Base-by-base conservation (phyloP, 2,329 filamentous ascomycete species). In the Rachicladosporium sp. region DNA sequence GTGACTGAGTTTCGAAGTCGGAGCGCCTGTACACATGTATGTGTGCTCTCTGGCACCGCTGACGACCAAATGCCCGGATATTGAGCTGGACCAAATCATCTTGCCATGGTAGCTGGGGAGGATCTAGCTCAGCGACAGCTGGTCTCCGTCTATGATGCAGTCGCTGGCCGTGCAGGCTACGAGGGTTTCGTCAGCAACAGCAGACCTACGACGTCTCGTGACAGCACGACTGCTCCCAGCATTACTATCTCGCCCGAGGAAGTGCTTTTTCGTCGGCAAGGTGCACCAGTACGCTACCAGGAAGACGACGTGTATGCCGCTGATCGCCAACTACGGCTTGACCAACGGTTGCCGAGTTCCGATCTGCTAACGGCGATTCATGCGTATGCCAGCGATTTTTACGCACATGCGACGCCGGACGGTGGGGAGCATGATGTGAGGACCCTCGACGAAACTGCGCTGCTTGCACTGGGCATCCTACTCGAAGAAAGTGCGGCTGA, bases 361-460 rank as follows among this genome's bases (percentile, higher is more conserved):
- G 79, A 85, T 49, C 64, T 88, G 35, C 64, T 87, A 39, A 80
- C 78, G 55, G 72, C 76, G 1, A 56, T 86, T 4, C 82, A 88
- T 59, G 63, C 63, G 21, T 87, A 88, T 52, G 57, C 76, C 1
- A 77, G 80, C 38, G 71, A 73, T 41, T 82, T 77, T 56, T 87
- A 85, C 60, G 65, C 66, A 31, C 61, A 61, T 12, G 43, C 43
- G 9, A 36, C 33, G 3, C 31, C 41, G 10, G 42, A 42, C 6
- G 40, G 46, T 8, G 43, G 44, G n/a, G 56, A 49, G 11, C 47
- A 50, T 19, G 63, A 68, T 38, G 71, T 67, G 48, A 63, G 69
- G 46, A 82, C 76, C 57, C 75, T 89, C 73, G 81, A 89, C 53
- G 83, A 85, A 63, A 85, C 81, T 10, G 82, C 82, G 3, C 66